A percentile compares a stretch with the other conserved stretches of the same genome.
These are phyloP conservation scores for Ramularia endophylla DNA, from an alignment of 2,329 filamentous ascomycete genomes.

Conservation along the genomic window DNA sequence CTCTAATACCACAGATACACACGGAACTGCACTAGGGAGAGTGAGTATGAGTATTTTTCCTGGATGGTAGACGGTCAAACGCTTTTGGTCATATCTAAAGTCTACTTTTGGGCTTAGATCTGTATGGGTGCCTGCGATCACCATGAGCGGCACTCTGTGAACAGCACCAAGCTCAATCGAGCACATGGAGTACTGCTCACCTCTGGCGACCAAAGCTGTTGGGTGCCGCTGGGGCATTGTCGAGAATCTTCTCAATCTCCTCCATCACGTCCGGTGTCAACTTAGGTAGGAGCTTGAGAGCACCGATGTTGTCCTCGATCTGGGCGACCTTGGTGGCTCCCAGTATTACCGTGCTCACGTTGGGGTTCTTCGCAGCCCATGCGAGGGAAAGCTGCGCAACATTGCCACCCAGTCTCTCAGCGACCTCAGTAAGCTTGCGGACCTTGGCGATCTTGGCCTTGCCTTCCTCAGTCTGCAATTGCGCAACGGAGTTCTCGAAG, in stretches of 20 bases:
- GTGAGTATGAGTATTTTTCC: too few relatives aligned
- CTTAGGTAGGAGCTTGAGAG: slow-evolving; percentile 37
- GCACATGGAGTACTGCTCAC: slow-evolving; percentile 17
- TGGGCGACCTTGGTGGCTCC: slow-evolving; percentile 46
- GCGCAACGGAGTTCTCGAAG: slow-evolving; percentile 52
- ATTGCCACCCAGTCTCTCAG: slow-evolving; percentile 44
- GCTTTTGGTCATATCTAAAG: background rate
- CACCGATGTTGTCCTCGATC: slow-evolving; percentile 45
- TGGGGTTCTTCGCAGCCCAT: slow-evolving; percentile 53
- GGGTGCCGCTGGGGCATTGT: slow-evolving; percentile 34
- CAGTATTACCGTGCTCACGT: slow-evolving; percentile 53
- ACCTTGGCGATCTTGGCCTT: slow-evolving; percentile 54
- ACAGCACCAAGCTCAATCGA: background rate
- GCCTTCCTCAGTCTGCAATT: slow-evolving; percentile 45
- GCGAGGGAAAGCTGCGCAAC: slow-evolving; percentile 52
- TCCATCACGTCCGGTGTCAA: slow-evolving; percentile 35
- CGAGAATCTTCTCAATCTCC: slow-evolving; percentile 40
- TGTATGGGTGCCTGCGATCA: background rate
- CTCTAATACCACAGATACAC: too few relatives aligned
- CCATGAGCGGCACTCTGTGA: slow-evolving; percentile 3
- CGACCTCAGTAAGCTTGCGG: slow-evolving; percentile 46
- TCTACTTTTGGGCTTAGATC: slow-evolving; percentile 6
- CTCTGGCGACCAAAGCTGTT: slow-evolving; percentile 32
- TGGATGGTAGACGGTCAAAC: too few relatives aligned
- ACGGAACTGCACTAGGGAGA: too few relatives aligned